phyloP scores from a whole-genome alignment of 116 monocot genomes.

The Phalaenopsis hybrid region DNA sequence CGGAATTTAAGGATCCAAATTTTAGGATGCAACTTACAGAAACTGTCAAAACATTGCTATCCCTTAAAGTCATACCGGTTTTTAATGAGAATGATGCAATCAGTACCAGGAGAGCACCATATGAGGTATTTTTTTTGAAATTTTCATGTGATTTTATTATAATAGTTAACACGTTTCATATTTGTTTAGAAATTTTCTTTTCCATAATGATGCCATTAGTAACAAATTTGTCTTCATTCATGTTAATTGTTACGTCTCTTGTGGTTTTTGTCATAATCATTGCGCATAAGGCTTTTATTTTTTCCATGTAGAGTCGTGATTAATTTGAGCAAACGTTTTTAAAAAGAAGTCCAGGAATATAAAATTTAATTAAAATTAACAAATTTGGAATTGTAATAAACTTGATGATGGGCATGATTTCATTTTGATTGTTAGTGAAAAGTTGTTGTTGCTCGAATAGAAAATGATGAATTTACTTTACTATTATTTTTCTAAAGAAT shows the following conservation, averaged over 20 bases:
- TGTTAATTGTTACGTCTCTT: neutral
- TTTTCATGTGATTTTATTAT: neutral
- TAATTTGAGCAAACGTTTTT: neutral
- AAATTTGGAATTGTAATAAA: neutral
- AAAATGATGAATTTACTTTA: no score
- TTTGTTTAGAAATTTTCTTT: neutral
- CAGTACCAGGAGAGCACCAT: slow-evolving; percentile 85
- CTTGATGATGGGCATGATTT: neutral
- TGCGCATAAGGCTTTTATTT: neutral
- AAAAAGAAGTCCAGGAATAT: neutral
- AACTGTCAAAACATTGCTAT: slow-evolving; percentile 71
- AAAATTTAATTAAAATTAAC: neutral
- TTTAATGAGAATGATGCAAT: slow-evolving; percentile 99
- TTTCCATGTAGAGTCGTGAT: neutral
- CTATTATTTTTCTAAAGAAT: no score
- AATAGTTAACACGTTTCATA: neutral
- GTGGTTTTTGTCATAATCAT: neutral
- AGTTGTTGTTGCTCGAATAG: no score
- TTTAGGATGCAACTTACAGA: slow-evolving; percentile 77
- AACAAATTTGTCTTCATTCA: neutral
- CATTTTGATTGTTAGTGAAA: no score
- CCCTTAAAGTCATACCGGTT: slow-evolving; percentile 67
- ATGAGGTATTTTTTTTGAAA: slow-evolving; percentile 49
- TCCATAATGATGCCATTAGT: neutral
- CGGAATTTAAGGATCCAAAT: slow-evolving; percentile 67